phyloP scores from a whole-genome alignment of 2,329 filamentous ascomycete genomes.

The Pezicula radicicola region DNA sequence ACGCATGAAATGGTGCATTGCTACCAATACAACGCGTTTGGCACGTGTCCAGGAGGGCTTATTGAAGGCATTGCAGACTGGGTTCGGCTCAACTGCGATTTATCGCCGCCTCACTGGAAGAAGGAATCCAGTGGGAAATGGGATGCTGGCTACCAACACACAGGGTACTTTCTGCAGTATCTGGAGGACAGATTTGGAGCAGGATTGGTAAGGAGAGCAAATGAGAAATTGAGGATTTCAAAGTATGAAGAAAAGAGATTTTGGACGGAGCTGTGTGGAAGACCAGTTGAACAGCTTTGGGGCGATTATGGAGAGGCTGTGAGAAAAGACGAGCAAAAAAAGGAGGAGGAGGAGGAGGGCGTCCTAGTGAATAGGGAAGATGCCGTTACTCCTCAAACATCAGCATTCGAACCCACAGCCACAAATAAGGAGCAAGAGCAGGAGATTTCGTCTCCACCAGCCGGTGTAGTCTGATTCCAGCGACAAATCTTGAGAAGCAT shows the following conservation, averaged over 20 bases:
- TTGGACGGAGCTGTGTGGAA: conserved; percentile 67
- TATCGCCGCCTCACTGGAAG: conserved; percentile 84
- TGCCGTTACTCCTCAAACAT: conserved; percentile 7
- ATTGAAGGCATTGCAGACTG: conserved; percentile 94
- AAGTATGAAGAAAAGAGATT: conserved; percentile 64
- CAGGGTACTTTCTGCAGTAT: conserved; percentile 87
- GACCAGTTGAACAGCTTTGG: conserved; percentile 69
- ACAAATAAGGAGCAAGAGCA: neutral
- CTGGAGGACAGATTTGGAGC: conserved; percentile 65
- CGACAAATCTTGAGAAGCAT: too few relatives aligned
- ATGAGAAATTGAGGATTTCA: conserved; percentile 62
- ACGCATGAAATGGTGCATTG: conserved; percentile 95
- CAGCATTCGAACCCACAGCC: neutral
- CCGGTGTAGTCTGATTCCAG: neutral
- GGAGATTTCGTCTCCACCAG: neutral
- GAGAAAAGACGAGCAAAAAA: conserved; percentile 16
- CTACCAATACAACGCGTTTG: conserved; percentile 73
- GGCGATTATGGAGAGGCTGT: conserved; percentile 58
- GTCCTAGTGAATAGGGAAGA: conserved; percentile 26
- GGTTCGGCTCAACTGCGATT: conserved; percentile 72
- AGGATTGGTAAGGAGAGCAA: conserved; percentile 59
- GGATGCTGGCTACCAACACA: conserved; percentile 88
- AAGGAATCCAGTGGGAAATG: conserved; percentile 54
- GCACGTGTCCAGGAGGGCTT: conserved; percentile 67
- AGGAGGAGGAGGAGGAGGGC: conserved; percentile 25